Evolutionary conservation across 345 rosid species (phyloP), one percentile per base, ranked within the genome.

Genomic region (Kernera saxatilis): DNA sequence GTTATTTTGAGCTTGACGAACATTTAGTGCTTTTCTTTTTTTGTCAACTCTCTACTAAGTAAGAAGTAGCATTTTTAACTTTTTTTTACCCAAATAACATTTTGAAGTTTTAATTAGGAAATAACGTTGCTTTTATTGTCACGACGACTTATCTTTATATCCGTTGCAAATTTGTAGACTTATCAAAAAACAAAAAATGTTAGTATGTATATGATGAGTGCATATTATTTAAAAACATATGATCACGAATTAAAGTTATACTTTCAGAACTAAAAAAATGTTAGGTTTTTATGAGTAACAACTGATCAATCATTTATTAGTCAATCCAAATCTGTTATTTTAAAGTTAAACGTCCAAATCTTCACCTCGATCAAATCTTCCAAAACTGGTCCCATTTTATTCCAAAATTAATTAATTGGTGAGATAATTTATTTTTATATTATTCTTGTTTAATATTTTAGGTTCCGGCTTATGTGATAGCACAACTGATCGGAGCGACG

Each of bases 401-500:
- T 40, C 30, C 13, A 32, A 36, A 10, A 9, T 5, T 37, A 36
- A 35, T 25, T 51, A 25, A 36, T 22, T 30, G 12, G 18, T 63
- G 6, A 27, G 5, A 33, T 10, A 43, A 22, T 35, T 21, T 5
- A 21, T 32, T 41, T n/a, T 23, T 1, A 14, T 26, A 2, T 15
- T 21, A 17, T 23, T 58, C 1, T n/a, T n/a, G n/a, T n/a, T n/a
- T n/a, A n/a, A n/a, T n/a, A n/a, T n/a, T n/a, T n/a, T 63, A 94
- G 99, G 96, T 92, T 2, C 99, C 99, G 5, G 86, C 88, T 32
- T 95, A 89, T 39, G 51, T 89, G 66, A 50, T 71, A 5, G 77
- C 89, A 11, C 99, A 95, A 82, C 75, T 90, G 5, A 49, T 83
- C 0, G 99, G 98, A 57, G 71, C 99, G 8, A 86, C 95, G 1